A percentile compares a stretch with the other conserved stretches of the same genome.
These are phyloP conservation scores for Chalaropsis ovoidea DNA, from an alignment of 2,329 filamentous ascomycete species.

Conservation along the genomic window DNA sequence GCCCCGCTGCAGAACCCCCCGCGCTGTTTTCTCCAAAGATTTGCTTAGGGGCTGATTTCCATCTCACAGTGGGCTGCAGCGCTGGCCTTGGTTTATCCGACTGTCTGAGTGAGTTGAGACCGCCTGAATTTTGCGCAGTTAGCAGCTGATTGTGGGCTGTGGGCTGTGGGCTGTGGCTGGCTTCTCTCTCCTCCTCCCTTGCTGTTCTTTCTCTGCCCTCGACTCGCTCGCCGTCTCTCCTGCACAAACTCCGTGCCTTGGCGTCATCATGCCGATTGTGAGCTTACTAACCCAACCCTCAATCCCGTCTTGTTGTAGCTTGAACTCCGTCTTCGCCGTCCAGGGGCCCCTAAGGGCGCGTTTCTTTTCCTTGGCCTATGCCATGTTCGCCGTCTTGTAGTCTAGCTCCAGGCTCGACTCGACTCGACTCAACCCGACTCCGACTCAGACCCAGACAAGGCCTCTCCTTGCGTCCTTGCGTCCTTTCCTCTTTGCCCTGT, in stretches of 20 bases:
- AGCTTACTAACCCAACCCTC: background rate
- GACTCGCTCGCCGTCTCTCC: background rate
- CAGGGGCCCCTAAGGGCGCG: background rate
- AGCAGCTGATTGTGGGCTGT: background rate
- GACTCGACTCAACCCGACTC: too few relatives aligned
- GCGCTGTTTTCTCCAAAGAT: too few relatives aligned
- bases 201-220: background rate
- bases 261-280: slow-evolving; percentile 1
- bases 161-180: too few relatives aligned
- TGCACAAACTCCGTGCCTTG: background rate
- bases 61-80: too few relatives aligned
- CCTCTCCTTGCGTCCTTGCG: background rate
- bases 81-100: too few relatives aligned
- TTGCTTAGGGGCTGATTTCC: too few relatives aligned
- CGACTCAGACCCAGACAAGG: background rate
- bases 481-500: background rate
- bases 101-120: too few relatives aligned
- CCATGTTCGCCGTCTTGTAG: too few relatives aligned
- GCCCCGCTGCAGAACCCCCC: too few relatives aligned
- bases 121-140: background rate
- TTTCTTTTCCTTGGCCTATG: background rate
- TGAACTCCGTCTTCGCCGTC: background rate
- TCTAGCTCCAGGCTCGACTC: too few relatives aligned
- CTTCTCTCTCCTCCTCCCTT: background rate
- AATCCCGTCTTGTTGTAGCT: background rate